Evolutionary conservation across 2,329 filamentous ascomycete genomes (phyloP).

Genomic region (Rutstroemia sp.): DNA sequence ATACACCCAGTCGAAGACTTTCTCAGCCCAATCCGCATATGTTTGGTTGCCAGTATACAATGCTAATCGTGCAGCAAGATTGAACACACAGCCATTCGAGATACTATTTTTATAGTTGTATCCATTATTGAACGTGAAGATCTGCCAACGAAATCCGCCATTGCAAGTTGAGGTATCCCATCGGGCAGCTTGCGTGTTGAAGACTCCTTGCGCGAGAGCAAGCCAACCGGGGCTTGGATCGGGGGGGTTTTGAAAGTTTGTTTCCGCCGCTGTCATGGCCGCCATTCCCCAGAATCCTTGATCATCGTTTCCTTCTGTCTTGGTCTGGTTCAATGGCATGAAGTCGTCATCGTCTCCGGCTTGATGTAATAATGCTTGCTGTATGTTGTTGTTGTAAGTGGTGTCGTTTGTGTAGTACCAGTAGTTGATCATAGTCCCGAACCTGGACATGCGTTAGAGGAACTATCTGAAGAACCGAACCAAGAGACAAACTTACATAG

Average conservation of each 20-base stretch:
- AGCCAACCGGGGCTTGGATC: conserved; percentile 54
- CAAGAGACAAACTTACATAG: conserved; percentile 44
- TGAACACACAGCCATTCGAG: conserved; percentile 53
- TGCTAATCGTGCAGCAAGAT: conserved; percentile 57
- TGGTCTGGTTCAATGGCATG: conserved; percentile 64
- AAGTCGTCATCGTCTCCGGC: conserved; percentile 64
- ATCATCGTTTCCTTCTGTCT: conserved; percentile 50
- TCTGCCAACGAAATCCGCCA: conserved; percentile 76
- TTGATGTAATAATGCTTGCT: conserved; percentile 63
- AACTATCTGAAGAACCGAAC: background rate
- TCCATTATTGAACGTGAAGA: conserved; percentile 73
- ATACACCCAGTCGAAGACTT: conserved; percentile 61
- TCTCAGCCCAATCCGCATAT: conserved; percentile 68
- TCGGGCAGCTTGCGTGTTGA: conserved; percentile 66
- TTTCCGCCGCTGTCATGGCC: conserved; percentile 62
- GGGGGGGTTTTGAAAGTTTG: conserved; percentile 50
- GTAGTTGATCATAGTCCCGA: conserved; percentile 65
- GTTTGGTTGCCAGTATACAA: conserved; percentile 70
- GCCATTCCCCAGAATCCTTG: conserved; percentile 62
- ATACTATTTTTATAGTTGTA: conserved; percentile 68
- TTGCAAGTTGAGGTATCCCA: conserved; percentile 60
- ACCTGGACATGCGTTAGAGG: background rate
- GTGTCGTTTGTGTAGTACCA: conserved; percentile 73
- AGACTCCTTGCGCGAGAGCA: conserved; percentile 67
- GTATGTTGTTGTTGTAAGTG: conserved; percentile 47